phyloP scores from a whole-genome alignment of 345 rosid species.

The Lepidium didymum region DNA sequence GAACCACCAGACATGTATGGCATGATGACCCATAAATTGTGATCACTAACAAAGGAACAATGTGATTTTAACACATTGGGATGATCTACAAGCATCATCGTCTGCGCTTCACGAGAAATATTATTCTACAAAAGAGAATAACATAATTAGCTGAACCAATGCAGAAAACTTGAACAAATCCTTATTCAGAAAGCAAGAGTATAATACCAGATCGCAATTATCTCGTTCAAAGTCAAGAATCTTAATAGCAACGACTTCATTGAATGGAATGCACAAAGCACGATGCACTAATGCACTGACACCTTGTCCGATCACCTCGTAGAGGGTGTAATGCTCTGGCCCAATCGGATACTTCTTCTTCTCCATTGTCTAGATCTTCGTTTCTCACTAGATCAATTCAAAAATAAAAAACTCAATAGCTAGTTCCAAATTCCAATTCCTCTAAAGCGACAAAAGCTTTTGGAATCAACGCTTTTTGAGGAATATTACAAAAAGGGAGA shows the following conservation, averaged over 20 bases:
- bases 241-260: constrained; percentile 85
- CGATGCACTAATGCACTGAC: constrained; percentile 88
- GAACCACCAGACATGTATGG: constrained; percentile 99
- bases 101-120: constrained; percentile 88
- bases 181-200: constrained; percentile 3
- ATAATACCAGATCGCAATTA: constrained; percentile 70
- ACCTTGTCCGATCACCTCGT: constrained; percentile 87
- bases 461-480: not conserved
- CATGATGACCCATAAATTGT: constrained; percentile 94
- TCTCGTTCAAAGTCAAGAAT: constrained; percentile 95
- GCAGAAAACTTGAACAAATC: not conserved
- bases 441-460: not conserved
- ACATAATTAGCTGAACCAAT: not conserved
- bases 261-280: constrained; percentile 61
- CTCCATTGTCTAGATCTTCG: constrained; percentile 40
- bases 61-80: constrained; percentile 87
- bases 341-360: constrained; percentile 93
- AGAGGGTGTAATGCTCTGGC: constrained; percentile 55
- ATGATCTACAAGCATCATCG: constrained; percentile 91
- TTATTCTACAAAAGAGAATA: constrained; percentile 42
- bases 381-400: constrained; percentile 5
- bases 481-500: not conserved
- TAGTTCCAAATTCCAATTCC: not conserved
- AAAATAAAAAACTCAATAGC: not conserved
- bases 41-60: constrained; percentile 90